Evolutionary conservation across 352 stramenopile genomes (phyloP), one percentile per base, ranked within the genome.

Genomic region (Globisporangium heterothallicum): DNA sequence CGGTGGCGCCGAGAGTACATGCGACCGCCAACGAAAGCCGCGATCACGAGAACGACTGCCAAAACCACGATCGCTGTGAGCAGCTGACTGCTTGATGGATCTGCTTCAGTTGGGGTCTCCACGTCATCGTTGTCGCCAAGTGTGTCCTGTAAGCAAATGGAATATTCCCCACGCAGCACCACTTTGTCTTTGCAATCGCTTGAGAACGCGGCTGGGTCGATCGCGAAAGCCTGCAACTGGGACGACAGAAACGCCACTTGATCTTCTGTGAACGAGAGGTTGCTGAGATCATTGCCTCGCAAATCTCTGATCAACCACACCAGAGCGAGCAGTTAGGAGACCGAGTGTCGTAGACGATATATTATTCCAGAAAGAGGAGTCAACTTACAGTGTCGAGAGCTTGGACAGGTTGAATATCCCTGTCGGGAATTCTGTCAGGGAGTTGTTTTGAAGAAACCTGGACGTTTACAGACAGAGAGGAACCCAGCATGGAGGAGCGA

Each of bases 361-460:
- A n/a, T n/a, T n/a, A n/a, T n/a, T n/a, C n/a, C n/a, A n/a, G n/a
- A n/a, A n/a, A n/a, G n/a, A n/a, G n/a, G n/a, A n/a, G n/a, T n/a
- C n/a, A n/a, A 54, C 49, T 42, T 53, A 66, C 59, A 66, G 16
- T 9, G n/a, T 38, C 10, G 25, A 25, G 0, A 66, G 42, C n/a
- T 48, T 43, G 2, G 34, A 26, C 19, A 66, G 26, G 22, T 51
- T 49, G 36, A 66, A 66, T 19, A 66, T 6, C 34, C 59, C 45
- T 4, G 29, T 22, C 2, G 59, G 59, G 22, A 66, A 55, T 21
- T n/a, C 22, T 5, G 29, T 46, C 22, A 66, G 35, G 34, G 59
- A 58, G 29, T 59, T 60, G 54, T 62, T 62, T 22, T 60, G 59
- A 8, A 66, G 53, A 16, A 30, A 61, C 12, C 59, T 65, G 36